Evolutionary conservation across 306 rosid genomes (phyloP).

Genomic region (peach (Prunus persica)): Prunus_persica_NCBIv2 NC_034015.1:3539001-3539500

Average conservation of each 20-base stretch:
- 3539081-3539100: not conserved
- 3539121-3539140: not conserved
- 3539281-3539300: not conserved
- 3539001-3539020: not conserved
- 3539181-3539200: not conserved
- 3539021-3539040: not conserved
- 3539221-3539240: not conserved
- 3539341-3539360: not conserved
- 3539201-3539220: not conserved
- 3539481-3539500: not conserved
- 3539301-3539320: not conserved
- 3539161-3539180: not conserved
- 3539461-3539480: not conserved
- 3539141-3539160: not conserved
- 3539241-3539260: not conserved
- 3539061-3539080: not conserved
- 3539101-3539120: not conserved
- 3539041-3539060: not conserved
- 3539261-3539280: not conserved
- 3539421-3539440: not conserved
- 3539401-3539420: not conserved
- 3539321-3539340: not conserved
- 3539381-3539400: not conserved
- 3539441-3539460: not conserved
- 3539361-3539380: not conserved